Evolutionary conservation across 805 yeast genomes (phyloP), one percentile per base, ranked within the genome.

Genomic region (Pichia cabralensis): DNA sequence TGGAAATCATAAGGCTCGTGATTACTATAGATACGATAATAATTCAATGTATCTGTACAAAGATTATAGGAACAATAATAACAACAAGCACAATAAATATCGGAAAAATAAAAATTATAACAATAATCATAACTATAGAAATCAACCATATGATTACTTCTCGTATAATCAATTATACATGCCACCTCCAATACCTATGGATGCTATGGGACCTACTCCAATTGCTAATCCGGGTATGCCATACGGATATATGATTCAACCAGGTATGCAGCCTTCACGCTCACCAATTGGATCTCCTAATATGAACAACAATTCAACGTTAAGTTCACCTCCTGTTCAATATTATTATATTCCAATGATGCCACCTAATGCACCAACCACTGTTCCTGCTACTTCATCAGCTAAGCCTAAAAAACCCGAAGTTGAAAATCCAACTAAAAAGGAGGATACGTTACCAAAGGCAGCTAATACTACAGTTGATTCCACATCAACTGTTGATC

Each of bases 331-430:
- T 27, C 24, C 23, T 16, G 22, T 28, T 34, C 25, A 29, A 28
- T 35, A 32, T 25, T 42, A 37, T 18, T 37, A 38, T 28, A 26
- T 44, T 28, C 31, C 39, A 18, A 26, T 35, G 14, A 31, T 38
- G 19, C 33, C 42, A 20, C 46, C 55, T 12, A 12, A n/a, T 10
- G 14, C 25, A 22, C 14, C 14, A 5, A 14, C 11, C 17, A 14
- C 12, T 12, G 12, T 12, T 8, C 6, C 7, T n/a, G n/a, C 26
- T 3, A 8, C 9, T 7, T 13, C 17, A 25, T 14, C 16, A 14
- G 8, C 17, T 13, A n/a, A n/a, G n/a, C n/a, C n/a, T n/a, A n/a
- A n/a, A n/a, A n/a, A 14, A 25, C 8, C 4, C 15, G 26, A 8
- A 7, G 14, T 6, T 12, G 12, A 6, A 3, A 14, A 2, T 14